A percentile compares a stretch with the other conserved stretches of the same genome.
These are phyloP conservation scores for Emmonsiellopsis sp. DNA, from an alignment of 2,329 filamentous ascomycete genomes.

Conservation along the genomic window DNA sequence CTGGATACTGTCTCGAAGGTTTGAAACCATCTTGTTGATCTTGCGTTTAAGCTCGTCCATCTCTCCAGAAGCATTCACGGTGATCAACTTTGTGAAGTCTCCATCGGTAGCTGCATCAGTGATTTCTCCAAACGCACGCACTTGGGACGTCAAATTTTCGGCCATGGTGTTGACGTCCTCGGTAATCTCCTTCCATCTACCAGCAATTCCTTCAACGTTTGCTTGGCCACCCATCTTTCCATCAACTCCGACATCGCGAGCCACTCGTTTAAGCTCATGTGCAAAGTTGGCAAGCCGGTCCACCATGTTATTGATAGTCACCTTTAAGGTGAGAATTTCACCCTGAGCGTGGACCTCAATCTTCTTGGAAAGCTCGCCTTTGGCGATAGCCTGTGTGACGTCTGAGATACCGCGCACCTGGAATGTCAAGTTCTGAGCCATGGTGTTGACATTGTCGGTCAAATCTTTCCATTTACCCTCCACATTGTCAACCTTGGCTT, in stretches of 20 bases:
- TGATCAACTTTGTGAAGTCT: slow-evolving; percentile 93
- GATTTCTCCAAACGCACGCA: slow-evolving; percentile 94
- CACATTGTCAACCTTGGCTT: slow-evolving; percentile 55
- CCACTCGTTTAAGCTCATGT: slow-evolving; percentile 88
- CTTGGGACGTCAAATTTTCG: slow-evolving; percentile 81
- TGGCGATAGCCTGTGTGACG: slow-evolving; percentile 88
- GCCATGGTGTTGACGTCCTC: slow-evolving; percentile 94
- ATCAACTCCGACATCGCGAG: slow-evolving; percentile 92
- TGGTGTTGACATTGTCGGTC: slow-evolving; percentile 59
- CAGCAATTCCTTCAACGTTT: slow-evolving; percentile 83
- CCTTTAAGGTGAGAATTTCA: slow-evolving; percentile 86
- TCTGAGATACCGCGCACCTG: slow-evolving; percentile 85
- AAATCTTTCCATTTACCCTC: slow-evolving; percentile 59
- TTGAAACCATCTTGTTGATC: slow-evolving; percentile 99
- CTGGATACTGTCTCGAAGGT: slow-evolving; percentile 89
- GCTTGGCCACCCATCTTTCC: slow-evolving; percentile 98
- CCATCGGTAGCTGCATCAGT: slow-evolving; percentile 96
- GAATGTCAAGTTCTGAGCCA: slow-evolving; percentile 54
- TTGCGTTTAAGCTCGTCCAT: slow-evolving; percentile 99
- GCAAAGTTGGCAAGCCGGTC: slow-evolving; percentile 91
- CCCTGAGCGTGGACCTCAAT: slow-evolving; percentile 92
- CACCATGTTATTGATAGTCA: slow-evolving; percentile 99
- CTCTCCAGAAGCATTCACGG: slow-evolving; percentile 92
- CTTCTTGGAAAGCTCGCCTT: slow-evolving; percentile 91
- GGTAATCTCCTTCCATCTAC: slow-evolving; percentile 96